These are phyloP conservation scores for Suhomyces bokatorum DNA, from an alignment of 1,139 yeast species.

Conservation along the genomic window DNA sequence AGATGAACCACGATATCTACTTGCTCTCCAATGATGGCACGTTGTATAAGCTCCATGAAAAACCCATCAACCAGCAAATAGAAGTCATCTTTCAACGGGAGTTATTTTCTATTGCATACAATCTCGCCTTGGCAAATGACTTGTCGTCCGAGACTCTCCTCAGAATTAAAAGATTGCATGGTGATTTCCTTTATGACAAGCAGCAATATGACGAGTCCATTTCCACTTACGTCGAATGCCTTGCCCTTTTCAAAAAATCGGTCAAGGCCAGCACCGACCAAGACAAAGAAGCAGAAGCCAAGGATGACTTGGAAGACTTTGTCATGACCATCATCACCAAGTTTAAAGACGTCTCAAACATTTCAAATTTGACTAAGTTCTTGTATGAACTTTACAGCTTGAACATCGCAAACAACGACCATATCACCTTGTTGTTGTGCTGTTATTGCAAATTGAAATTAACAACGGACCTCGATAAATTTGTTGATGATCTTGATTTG, in stretches of 20 bases:
- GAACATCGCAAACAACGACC: constrained; percentile 66
- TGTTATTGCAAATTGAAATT: constrained; percentile 80
- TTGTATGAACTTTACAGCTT: constrained; percentile 56
- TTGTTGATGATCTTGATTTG: constrained; percentile 49
- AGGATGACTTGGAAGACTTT: constrained; percentile 44
- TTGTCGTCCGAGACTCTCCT: constrained; percentile 43
- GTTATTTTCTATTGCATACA: constrained; percentile 70
- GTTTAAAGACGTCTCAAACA: constrained; percentile 82
- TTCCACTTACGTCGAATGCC: constrained; percentile 57
- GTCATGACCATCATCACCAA: constrained; percentile 79
- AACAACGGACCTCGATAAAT: constrained; percentile 55
- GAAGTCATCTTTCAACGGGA: constrained; percentile 70
- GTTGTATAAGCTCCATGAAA: constrained; percentile 67
- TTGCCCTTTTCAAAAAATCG: constrained; percentile 21
- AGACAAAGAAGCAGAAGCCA: constrained; percentile 12
- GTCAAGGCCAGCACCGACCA: not conserved
- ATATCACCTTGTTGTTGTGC: constrained; percentile 76
- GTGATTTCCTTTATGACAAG: constrained; percentile 66
- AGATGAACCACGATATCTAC: constrained; percentile 56
- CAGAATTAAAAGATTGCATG: constrained; percentile 65
- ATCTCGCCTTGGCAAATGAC: constrained; percentile 55
- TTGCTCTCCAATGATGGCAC: constrained; percentile 76
- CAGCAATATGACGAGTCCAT: constrained; percentile 71
- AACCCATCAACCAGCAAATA: constrained; percentile 65
- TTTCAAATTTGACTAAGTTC: constrained; percentile 63